Evolutionary conservation across 768 basidiomycete genomes (phyloP).

Genomic region (Rhodotorula kratochvilovae): DNA sequence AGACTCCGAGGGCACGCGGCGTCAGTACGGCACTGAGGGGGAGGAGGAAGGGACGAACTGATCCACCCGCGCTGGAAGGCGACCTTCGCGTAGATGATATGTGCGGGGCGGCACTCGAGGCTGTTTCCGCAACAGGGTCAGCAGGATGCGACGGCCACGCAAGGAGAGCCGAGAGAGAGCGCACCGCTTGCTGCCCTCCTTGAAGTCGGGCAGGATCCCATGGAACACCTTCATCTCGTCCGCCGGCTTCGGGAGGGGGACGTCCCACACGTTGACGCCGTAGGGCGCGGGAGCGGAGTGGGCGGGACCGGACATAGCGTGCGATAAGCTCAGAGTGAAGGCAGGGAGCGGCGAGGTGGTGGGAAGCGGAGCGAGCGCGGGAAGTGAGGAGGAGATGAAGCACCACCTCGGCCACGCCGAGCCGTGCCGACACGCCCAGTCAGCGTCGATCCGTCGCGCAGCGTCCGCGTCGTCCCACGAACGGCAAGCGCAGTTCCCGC

Average conservation of each 20-base stretch:
- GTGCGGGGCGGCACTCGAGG: slow-evolving; percentile 21
- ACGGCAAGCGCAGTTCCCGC: not conserved
- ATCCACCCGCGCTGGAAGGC: slow-evolving; percentile 31
- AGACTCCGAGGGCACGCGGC: not conserved
- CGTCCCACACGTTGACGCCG: slow-evolving; percentile 1
- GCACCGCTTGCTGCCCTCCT: slow-evolving; percentile 19
- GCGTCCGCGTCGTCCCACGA: too few relatives aligned
- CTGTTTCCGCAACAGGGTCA: not conserved
- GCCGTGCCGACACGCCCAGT: not conserved
- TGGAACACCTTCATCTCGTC: slow-evolving; percentile 19
- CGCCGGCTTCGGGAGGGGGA: not conserved
- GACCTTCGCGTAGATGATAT: slow-evolving; percentile 19
- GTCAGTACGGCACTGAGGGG: not conserved
- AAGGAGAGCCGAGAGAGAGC: too few relatives aligned
- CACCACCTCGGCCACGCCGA: too few relatives aligned
- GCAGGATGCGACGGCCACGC: too few relatives aligned
- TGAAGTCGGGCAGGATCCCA: slow-evolving; percentile 16
- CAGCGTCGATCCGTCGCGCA: too few relatives aligned
- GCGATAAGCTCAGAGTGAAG: accelerated
- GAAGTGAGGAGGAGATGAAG: not conserved
- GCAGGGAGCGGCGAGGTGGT: not conserved
- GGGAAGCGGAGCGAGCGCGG: not conserved
- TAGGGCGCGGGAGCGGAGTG: not conserved
- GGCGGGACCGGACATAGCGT: not conserved
- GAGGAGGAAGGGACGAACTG: not conserved